Percentiles rank a stretch among this genome's conserved stretches.
Conservation (phyloP, 2,329 filamentous ascomycete species). For the Diaporthe aspalathi region DNA sequence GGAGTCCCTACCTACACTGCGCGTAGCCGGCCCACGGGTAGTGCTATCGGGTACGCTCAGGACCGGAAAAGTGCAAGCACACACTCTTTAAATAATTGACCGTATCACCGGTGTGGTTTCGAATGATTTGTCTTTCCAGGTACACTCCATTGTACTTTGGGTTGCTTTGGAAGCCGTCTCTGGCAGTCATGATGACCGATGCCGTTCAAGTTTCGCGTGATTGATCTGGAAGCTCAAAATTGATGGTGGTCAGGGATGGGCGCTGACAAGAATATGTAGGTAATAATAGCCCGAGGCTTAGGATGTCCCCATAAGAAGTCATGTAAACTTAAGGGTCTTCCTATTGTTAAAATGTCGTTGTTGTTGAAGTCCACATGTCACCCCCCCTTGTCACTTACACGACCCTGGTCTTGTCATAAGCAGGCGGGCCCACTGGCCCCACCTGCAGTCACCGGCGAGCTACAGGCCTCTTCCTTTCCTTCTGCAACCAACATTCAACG, state of each 20-base stretch:
- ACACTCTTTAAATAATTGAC: not conserved
- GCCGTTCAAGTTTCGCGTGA: not conserved
- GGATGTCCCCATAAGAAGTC: not conserved
- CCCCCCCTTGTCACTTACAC: conserved; percentile 16
- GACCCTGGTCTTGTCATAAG: not conserved
- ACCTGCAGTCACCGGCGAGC: conserved; percentile 29
- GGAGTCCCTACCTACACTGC: not conserved
- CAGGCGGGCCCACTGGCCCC: conserved; percentile 4
- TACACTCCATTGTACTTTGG: not conserved
- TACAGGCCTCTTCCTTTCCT: not conserved
- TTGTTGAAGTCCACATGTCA: not conserved
- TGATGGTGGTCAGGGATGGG: too few species aligned
- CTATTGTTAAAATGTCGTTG: too few species aligned
- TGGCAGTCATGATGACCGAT: not conserved
- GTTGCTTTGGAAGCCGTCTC: not conserved
- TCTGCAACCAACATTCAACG: conserved; percentile 21
- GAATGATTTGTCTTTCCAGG: too few species aligned
- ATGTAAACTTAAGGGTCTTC: not conserved
- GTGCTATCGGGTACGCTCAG: not conserved
- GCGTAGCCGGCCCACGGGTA: not conserved
- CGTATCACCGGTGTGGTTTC: too few species aligned
- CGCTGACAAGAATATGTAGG: too few species aligned
- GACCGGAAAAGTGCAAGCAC: too few species aligned
- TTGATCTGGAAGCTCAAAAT: too few species aligned
- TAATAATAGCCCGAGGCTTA: too few species aligned